A percentile compares a stretch with the other conserved stretches of the same genome.
Evolutionary conservation across 176 grass and related monocot species (phyloP).

Genomic region (Echinochloa phyllopogon): DNA sequence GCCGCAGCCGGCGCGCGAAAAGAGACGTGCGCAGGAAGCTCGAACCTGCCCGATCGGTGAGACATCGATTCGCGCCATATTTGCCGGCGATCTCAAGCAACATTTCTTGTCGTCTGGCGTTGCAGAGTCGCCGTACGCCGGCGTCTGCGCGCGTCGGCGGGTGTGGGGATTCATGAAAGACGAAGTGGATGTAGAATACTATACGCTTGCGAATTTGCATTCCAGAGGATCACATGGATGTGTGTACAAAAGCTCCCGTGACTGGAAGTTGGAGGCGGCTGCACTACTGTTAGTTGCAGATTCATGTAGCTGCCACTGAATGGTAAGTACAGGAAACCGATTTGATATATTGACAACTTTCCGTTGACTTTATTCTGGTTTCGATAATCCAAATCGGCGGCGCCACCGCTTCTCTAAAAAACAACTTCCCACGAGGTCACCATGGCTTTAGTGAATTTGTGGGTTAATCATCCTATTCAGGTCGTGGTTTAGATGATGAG

Average conservation of each 20-base stretch:
- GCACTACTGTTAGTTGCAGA: background rate
- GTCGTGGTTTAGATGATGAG: too few relatives aligned
- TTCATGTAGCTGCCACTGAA: background rate
- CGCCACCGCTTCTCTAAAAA: background rate
- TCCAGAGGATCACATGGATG: background rate
- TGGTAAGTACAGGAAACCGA: background rate
- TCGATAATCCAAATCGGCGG: background rate
- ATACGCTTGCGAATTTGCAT: background rate
- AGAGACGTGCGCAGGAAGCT: slow-evolving; percentile 1
- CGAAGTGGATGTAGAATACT: background rate
- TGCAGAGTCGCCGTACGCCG: too few relatives aligned
- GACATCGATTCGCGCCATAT: slow-evolving; percentile 40
- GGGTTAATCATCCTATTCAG: too few relatives aligned
- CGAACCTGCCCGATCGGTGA: background rate
- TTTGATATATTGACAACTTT: background rate
- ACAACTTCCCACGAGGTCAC: background rate
- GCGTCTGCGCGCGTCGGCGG: too few relatives aligned
- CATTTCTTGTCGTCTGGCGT: background rate
- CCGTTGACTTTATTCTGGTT: background rate
- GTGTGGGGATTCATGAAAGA: background rate
- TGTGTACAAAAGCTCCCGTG: background rate
- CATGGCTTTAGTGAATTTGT: background rate
- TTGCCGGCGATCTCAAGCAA: slow-evolving; percentile 44
- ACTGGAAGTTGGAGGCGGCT: background rate
- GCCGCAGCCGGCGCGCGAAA: background rate